Evolutionary conservation across 73 alveolate species (phyloP), one percentile per base, ranked within the genome.

Genomic region (Paramecium pentaurelia): DNA sequence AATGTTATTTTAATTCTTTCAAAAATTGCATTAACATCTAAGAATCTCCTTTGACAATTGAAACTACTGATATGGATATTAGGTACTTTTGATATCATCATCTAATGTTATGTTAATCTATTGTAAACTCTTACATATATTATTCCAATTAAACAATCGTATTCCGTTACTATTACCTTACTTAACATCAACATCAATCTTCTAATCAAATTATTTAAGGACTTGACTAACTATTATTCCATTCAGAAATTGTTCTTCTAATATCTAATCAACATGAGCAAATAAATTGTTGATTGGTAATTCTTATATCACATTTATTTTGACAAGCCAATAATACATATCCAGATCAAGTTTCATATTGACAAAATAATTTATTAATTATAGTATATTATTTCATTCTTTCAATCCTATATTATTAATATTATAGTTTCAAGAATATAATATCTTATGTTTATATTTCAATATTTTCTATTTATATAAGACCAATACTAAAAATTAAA

Each of bases 271-370:
- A 32, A 80, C 75, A 11, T 80, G 44, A 54, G 70, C 70, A 54
- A 54, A 54, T 27, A 44, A 6, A 80, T 80, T 80, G 14, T 25
- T 25, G 16, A 80, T 80, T 27, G 49, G 34, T n/a, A 27, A 32
- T 20, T 80, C 71, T 80, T 40, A 27, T n/a, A 45, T 45, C 5
- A 80, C 32, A n/a, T 42, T 42, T 2, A 32, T 25, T 27, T 80
- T 73, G 9, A 73, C 87, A 37, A 80, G 58, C 91, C 91, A 80
- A 5, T 25, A 20, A 49, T 45, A 80, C 2, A 80, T 20, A 22
- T 80, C 71, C 16, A 80, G 44, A 80, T 80, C 91, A 47, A 80
- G 71, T 49, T 80, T 80, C 91, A 80, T 80, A 49, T 54, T 68
- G 54, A 27, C 9, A 77, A 32, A 64, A 11, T 20, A n/a, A 64